A percentile compares a stretch with the other conserved stretches of the same genome.
Conservation (phyloP, 2,329 filamentous ascomycete species). For the Colletotrichum noveboracense region DNA sequence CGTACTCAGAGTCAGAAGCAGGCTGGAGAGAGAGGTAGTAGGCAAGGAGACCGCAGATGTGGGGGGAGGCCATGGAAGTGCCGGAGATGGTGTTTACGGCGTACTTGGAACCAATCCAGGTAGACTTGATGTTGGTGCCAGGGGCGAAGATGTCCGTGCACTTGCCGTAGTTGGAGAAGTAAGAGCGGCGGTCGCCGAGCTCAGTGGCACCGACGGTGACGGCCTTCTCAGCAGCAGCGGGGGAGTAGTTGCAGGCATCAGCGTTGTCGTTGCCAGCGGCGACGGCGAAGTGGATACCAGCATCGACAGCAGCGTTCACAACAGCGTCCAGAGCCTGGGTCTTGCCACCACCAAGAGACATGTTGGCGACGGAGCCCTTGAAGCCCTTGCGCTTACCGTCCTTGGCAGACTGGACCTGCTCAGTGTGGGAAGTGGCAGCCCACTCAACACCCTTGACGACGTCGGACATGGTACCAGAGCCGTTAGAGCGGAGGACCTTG, state of each 20-base stretch:
- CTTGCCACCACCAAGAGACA: constrained; percentile 98
- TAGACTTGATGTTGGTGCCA: constrained; percentile 94
- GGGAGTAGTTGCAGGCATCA: constrained; percentile 99
- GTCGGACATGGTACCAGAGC: constrained; percentile 97
- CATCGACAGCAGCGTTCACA: constrained; percentile 90
- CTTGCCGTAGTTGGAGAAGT: constrained; percentile 99
- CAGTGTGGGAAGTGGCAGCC: constrained; percentile 80
- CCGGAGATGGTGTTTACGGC: constrained; percentile 99
- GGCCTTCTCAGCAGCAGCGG: constrained; percentile 87
- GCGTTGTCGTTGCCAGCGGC: constrained; percentile 99
- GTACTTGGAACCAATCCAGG: constrained; percentile 96
- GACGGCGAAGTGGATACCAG: constrained; percentile 96
- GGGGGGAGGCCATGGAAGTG: constrained; percentile 98
- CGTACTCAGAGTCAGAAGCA: constrained; percentile 85
- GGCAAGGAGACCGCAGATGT: constrained; percentile 94
- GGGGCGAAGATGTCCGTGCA: constrained; percentile 99
- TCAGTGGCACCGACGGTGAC: constrained; percentile 96
- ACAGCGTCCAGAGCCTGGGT: constrained; percentile 88
- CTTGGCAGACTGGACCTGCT: constrained; percentile 81
- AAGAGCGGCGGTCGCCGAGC: constrained; percentile 92
- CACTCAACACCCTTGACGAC: constrained; percentile 98
- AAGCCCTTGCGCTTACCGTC: constrained; percentile 91
- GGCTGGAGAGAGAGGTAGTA: constrained; percentile 98
- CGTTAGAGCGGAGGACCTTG: constrained; percentile 97
- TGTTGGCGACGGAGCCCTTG: constrained; percentile 99